These are phyloP conservation scores for Sphaerulina musiva DNA, from an alignment of 2,329 filamentous ascomycete genomes.

Conservation along the genomic window DNA sequence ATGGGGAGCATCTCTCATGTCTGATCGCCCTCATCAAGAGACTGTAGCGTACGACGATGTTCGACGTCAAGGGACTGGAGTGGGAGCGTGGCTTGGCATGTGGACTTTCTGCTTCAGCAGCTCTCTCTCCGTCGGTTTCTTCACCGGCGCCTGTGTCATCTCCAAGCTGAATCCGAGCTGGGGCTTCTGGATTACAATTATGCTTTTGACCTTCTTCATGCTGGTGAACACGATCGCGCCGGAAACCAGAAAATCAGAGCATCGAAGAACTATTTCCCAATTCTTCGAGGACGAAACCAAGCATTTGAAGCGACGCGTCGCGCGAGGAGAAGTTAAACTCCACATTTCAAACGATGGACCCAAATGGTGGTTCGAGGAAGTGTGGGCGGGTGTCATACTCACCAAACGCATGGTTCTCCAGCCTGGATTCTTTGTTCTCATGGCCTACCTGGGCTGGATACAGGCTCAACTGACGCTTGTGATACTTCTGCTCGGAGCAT, in stretches of 20 bases:
- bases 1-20: constrained; percentile 70
- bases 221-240: constrained; percentile 65
- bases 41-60: constrained; percentile 61
- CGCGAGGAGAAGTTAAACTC: constrained; percentile 69
- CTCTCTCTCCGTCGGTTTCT: constrained; percentile 64
- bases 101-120: constrained; percentile 74
- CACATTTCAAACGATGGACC: constrained; percentile 66
- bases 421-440: constrained; percentile 64
- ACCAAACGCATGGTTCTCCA: constrained; percentile 66
- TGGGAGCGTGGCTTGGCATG: constrained; percentile 71
- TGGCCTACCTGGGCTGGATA: constrained; percentile 70
- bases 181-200: constrained; percentile 69
- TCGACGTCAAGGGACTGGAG: constrained; percentile 66
- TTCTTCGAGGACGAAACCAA: constrained; percentile 44
- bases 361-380: constrained; percentile 70
- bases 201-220: constrained; percentile 58
- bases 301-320: constrained; percentile 50
- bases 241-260: constrained; percentile 64
- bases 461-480: constrained; percentile 69
- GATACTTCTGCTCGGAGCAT: constrained; percentile 62
- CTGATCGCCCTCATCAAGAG: constrained; percentile 65
- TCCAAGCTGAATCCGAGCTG: constrained; percentile 58
- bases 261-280: constrained; percentile 61
- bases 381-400: constrained; percentile 62
- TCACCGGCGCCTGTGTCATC: constrained; percentile 65